Conservation (phyloP, 1,284 basidiomycete genomes). For the Ustilago crameri region DNA sequence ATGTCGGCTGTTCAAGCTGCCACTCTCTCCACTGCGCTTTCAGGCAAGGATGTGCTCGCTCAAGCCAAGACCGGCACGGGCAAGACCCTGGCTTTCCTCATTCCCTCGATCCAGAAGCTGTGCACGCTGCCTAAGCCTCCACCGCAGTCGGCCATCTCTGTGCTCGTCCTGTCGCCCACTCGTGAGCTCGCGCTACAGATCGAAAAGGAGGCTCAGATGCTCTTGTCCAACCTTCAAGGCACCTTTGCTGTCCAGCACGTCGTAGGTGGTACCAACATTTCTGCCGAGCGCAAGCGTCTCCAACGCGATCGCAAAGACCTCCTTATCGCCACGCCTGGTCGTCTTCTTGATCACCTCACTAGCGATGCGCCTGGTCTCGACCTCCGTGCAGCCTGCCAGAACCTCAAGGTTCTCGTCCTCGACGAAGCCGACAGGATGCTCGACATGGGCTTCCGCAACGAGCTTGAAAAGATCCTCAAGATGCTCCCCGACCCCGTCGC, state of each 20-base stretch:
- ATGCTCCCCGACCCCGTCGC: slow-evolving; percentile 66
- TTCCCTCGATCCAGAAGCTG: slow-evolving; percentile 81
- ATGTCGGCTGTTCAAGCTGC: slow-evolving; percentile 71
- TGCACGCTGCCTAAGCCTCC: slow-evolving; percentile 43
- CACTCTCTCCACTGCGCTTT: slow-evolving; percentile 70
- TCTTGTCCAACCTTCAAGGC: slow-evolving; percentile 50
- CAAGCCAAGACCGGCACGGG: slow-evolving; percentile 93
- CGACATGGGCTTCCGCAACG: slow-evolving; percentile 67
- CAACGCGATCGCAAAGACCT: slow-evolving; percentile 67
- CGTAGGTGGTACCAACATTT: slow-evolving; percentile 70
- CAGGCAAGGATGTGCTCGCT: slow-evolving; percentile 73
- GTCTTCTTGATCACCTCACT: slow-evolving; percentile 70
- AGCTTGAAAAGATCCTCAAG: slow-evolving; percentile 64
- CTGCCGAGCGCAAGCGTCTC: slow-evolving; percentile 65
- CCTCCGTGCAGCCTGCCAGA: slow-evolving; percentile 55
- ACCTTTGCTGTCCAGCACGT: slow-evolving; percentile 67
- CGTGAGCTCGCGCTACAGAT: slow-evolving; percentile 71
- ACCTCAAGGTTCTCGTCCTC: slow-evolving; percentile 68
- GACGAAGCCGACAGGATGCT: slow-evolving; percentile 72
- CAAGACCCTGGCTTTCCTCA: slow-evolving; percentile 89
- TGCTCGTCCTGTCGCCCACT: slow-evolving; percentile 71
- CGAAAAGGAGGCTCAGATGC: slow-evolving; percentile 59
- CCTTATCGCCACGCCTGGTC: slow-evolving; percentile 72
- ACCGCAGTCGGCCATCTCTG: slow-evolving; percentile 50
- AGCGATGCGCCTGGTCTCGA: slow-evolving; percentile 67